Evolutionary conservation across 2,329 filamentous ascomycete genomes (phyloP).

Genomic region (Calonectria naviculata): DNA sequence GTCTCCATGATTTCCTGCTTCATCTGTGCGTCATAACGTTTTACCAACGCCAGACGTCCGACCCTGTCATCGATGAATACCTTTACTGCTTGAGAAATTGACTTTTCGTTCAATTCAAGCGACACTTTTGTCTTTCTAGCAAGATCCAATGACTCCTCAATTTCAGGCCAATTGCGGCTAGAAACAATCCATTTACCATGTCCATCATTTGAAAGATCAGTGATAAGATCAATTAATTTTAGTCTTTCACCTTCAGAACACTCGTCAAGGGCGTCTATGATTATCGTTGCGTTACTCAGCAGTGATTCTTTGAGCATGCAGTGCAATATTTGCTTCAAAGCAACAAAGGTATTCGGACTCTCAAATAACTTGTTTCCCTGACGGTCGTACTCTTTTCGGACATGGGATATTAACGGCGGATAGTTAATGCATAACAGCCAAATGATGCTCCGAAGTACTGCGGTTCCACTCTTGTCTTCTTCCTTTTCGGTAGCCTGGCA

Average conservation of each 20-base stretch:
- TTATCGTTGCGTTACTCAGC: slow-evolving; percentile 25
- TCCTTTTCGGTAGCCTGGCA: slow-evolving; percentile 53
- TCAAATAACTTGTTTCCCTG: slow-evolving; percentile 51
- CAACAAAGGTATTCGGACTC: slow-evolving; percentile 49
- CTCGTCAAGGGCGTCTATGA: slow-evolving; percentile 2
- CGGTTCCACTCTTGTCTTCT: slow-evolving; percentile 50
- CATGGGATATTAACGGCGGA: slow-evolving; percentile 46
- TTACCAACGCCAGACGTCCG: neutral
- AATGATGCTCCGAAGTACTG: slow-evolving; percentile 57
- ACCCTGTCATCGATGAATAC: slow-evolving; percentile 44
- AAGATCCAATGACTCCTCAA: slow-evolving; percentile 45
- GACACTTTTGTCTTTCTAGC: slow-evolving; percentile 37
- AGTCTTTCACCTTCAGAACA: neutral
- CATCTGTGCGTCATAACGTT: slow-evolving; percentile 1
- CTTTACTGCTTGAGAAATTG: slow-evolving; percentile 46
- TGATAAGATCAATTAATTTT: neutral
- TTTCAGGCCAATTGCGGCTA: slow-evolving; percentile 37
- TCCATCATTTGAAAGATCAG: neutral
- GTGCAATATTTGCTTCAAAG: slow-evolving; percentile 50
- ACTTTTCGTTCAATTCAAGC: slow-evolving; percentile 50
- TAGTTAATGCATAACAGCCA: slow-evolving; percentile 51
- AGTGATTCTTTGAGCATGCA: slow-evolving; percentile 46
- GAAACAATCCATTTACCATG: neutral
- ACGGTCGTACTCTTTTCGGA: slow-evolving; percentile 47
- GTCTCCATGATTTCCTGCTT: slow-evolving; percentile 17